A percentile compares a stretch with the other conserved stretches of the same genome.
Evolutionary conservation across 768 basidiomycete genomes (phyloP).

Genomic region (Cubamyces sp.): DNA sequence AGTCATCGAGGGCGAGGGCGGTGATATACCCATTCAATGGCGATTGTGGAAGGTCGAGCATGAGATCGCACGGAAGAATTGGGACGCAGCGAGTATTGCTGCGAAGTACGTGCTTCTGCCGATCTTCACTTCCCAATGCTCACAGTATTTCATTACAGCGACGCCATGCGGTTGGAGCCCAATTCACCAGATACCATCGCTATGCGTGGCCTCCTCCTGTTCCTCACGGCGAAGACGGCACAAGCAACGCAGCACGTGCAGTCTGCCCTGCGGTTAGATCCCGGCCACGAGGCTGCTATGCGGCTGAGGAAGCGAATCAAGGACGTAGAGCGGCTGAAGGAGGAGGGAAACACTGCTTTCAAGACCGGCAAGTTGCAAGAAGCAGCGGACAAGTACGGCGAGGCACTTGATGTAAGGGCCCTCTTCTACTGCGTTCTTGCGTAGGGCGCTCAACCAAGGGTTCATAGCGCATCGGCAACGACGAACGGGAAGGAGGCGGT

Average conservation of each 20-base stretch:
- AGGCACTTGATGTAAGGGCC: constrained; percentile 64
- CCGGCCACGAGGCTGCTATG: constrained; percentile 71
- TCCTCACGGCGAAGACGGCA: constrained; percentile 70
- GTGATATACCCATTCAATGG: constrained; percentile 80
- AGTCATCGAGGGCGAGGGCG: constrained; percentile 74
- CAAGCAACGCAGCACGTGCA: constrained; percentile 72
- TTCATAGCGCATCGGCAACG: constrained; percentile 64
- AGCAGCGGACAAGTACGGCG: constrained; percentile 70
- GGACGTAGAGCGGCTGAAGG: constrained; percentile 81
- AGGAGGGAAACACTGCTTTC: constrained; percentile 82
- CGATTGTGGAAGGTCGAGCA: constrained; percentile 78
- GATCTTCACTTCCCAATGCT: background rate
- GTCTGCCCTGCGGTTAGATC: constrained; percentile 77
- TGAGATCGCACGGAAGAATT: constrained; percentile 69
- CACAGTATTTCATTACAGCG: constrained; percentile 45
- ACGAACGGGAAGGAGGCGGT: constrained; percentile 74
- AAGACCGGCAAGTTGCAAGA: constrained; percentile 61
- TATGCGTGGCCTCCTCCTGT: constrained; percentile 78
- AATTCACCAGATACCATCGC: constrained; percentile 82
- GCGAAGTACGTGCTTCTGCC: constrained; percentile 62
- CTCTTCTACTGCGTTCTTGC: background rate
- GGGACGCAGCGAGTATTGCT: constrained; percentile 72
- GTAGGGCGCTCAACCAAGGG: background rate
- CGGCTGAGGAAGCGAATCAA: constrained; percentile 77
- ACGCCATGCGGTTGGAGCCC: constrained; percentile 70